These are phyloP conservation scores for Tagetes erecta DNA, from an alignment of 129 eudicot genomes.

Conservation along the genomic window DNA sequence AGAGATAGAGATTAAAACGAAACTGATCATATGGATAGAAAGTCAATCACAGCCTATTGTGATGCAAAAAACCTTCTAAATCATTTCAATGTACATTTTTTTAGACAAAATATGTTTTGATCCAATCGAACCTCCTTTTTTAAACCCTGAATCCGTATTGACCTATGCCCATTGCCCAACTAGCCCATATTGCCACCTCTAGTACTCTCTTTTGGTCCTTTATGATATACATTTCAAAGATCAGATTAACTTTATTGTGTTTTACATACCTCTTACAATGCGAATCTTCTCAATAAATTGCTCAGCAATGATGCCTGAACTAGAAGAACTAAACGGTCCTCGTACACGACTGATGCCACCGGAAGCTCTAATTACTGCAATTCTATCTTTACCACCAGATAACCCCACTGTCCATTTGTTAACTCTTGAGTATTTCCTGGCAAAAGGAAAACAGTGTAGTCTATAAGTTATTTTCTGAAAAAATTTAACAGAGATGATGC, in stretches of 20 bases:
- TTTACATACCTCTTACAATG: constrained; percentile 56
- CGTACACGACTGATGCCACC: constrained; percentile 83
- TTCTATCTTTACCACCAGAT: constrained; percentile 73
- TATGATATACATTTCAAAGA: not conserved
- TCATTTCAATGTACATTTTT: not conserved
- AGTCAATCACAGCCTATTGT: not conserved
- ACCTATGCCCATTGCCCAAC: not conserved
- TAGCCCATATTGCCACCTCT: not conserved
- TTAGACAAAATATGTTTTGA: not conserved
- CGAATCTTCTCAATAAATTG: constrained; percentile 89
- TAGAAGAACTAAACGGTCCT: constrained; percentile 59
- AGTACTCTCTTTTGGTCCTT: constrained; percentile 16
- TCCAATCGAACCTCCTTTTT: not conserved
- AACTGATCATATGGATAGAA: not conserved
- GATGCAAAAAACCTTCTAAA: not conserved
- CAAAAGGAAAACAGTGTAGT: constrained; percentile 9
- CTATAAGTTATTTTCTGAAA: constrained; percentile 16
- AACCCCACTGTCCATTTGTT: constrained; percentile 83
- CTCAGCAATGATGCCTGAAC: constrained; percentile 80
- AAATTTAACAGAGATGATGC: constrained; percentile 11
- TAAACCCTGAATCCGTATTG: not conserved
- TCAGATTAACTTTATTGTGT: not conserved
- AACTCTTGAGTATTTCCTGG: constrained; percentile 80
- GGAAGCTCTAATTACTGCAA: constrained; percentile 92
- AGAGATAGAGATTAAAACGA: not conserved